These are phyloP conservation scores for Apiospora phragmitis DNA, from an alignment of 2,329 filamentous ascomycete species.

Conservation along the genomic window DNA sequence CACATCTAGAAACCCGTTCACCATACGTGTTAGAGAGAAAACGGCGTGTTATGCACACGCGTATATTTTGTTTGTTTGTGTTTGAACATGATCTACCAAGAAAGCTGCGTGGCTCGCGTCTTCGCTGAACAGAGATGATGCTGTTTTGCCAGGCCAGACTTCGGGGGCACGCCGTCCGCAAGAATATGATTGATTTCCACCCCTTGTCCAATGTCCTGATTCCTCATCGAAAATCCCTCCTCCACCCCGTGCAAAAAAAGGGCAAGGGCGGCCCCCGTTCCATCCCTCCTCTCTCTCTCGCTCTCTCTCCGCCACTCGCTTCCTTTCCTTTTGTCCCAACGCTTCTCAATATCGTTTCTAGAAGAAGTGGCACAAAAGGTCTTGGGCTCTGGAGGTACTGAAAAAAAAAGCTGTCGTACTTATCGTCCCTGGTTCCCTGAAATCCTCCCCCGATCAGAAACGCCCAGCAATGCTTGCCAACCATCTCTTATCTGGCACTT, in stretches of 20 bases:
- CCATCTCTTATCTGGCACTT: constrained; percentile 1
- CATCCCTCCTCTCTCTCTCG: neutral
- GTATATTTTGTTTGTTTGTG: neutral
- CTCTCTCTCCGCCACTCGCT: neutral
- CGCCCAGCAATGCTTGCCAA: neutral
- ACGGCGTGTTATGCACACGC: neutral
- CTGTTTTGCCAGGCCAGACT: neutral
- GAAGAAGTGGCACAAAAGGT: neutral
- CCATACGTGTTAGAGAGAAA: neutral
- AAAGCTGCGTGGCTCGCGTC: constrained; percentile 1
- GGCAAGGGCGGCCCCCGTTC: neutral
- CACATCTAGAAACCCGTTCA: neutral
- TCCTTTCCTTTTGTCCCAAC: neutral
- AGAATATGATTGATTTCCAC: neutral
- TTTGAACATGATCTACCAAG: neutral
- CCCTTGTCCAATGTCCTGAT: neutral
- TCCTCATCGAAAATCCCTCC: neutral
- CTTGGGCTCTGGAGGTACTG: neutral
- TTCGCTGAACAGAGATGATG: neutral
- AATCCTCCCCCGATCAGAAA: neutral
- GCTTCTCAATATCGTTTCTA: neutral
- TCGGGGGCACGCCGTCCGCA: neutral
- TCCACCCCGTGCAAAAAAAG: neutral
- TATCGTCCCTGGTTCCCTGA: neutral
- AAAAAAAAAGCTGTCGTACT: neutral